Conservation (phyloP, 176 grass and related monocot genomes). For the Cenchrus fungigraminus region DNA sequence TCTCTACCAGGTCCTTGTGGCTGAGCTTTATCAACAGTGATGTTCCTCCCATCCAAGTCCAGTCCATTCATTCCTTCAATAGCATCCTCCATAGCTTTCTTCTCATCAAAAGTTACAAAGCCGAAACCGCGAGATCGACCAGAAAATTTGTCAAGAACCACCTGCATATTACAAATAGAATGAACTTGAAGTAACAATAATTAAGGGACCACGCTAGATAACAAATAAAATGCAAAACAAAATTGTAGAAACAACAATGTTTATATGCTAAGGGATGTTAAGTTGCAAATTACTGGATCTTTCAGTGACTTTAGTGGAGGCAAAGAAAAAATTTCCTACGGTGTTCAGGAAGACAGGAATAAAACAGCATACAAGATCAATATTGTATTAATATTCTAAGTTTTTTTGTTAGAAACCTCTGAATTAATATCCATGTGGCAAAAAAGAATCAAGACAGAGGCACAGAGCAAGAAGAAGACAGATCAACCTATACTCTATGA, state of each 20-base stretch:
- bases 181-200: background rate
- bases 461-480: background rate
- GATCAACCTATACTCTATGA: no score
- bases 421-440: background rate
- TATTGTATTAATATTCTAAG: background rate
- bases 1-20: constrained; percentile 75
- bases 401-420: background rate
- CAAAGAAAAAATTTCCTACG: no score
- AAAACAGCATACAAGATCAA: background rate
- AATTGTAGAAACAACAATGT: constrained; percentile 1
- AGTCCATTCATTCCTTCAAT: constrained; percentile 97
- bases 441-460: background rate
- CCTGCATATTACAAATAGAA: constrained; percentile 48
- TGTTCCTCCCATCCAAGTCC: constrained; percentile 75
- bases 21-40: constrained; percentile 91
- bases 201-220: background rate
- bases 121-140: constrained; percentile 95
- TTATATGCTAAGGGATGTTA: background rate
- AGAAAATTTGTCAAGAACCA: constrained; percentile 87
- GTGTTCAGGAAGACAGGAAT: background rate
- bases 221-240: background rate
- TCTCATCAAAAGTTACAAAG: constrained; percentile 96
- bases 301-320: background rate
- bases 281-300: background rate
- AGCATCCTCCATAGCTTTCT: constrained; percentile 95